A percentile compares a stretch with the other conserved stretches of the same genome.
These are phyloP conservation scores for Paracorniculantispora psalliotae DNA, from an alignment of 2,329 filamentous ascomycete genomes.

Conservation along the genomic window DNA sequence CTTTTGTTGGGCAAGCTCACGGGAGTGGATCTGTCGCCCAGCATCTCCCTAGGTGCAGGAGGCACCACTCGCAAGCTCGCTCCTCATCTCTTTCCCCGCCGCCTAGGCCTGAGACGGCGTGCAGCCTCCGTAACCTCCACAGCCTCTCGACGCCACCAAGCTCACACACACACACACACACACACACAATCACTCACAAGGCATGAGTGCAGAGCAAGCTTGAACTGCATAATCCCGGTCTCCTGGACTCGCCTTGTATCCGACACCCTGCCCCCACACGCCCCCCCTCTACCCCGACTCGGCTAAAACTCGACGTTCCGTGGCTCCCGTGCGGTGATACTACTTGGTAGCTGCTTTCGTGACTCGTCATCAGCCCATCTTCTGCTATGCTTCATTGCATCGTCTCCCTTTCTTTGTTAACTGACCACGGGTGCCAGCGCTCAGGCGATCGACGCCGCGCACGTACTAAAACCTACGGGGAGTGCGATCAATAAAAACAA, in stretches of 20 bases:
- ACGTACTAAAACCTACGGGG: neutral
- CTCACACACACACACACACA: neutral
- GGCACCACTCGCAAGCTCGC: neutral
- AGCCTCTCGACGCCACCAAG: neutral
- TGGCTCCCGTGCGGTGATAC: neutral
- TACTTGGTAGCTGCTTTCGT: neutral
- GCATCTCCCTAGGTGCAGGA: neutral
- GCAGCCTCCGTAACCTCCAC: neutral
- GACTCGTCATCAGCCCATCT: conserved; percentile 4
- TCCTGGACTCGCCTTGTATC: conserved; percentile 4
- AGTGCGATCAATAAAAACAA: neutral
- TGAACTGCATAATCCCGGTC: conserved; percentile 3
- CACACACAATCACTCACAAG: no score
- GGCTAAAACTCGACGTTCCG: conserved; percentile 10
- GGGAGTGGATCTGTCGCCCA: neutral
- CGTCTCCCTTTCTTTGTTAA: no score
- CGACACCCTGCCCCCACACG: conserved; percentile 5
- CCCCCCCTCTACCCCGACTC: conserved; percentile 8
- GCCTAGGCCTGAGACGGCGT: conserved; percentile 1
- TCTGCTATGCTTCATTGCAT: neutral
- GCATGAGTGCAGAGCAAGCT: no score
- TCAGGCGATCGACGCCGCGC: neutral
- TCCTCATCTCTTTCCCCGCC: conserved; percentile 2
- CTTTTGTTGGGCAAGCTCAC: conserved; percentile 4
- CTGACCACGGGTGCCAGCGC: no score